These are phyloP conservation scores for Aaosphaeria arxii DNA, from an alignment of 2,329 filamentous ascomycete species.

Conservation along the genomic window DNA sequence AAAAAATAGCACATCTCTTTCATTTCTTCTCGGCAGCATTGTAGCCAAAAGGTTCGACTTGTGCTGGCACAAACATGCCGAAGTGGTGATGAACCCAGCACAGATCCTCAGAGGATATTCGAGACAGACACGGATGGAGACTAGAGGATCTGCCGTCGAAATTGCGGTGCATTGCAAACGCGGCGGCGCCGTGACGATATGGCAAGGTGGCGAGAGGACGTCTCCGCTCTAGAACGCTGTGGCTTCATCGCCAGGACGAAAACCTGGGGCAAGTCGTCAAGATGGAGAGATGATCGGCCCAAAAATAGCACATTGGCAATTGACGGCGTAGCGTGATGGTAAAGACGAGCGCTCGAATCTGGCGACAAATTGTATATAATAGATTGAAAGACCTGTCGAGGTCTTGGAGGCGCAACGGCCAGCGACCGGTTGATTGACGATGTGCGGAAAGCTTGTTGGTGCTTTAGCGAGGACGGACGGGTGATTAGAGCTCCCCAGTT, in stretches of 20 bases:
- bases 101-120: background rate
- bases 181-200: background rate
- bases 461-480: slow-evolving; percentile 18
- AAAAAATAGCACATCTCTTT: background rate
- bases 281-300: slow-evolving; percentile 7
- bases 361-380: slow-evolving; percentile 26
- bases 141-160: background rate
- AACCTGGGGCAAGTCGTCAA: slow-evolving; percentile 11
- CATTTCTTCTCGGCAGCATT: background rate
- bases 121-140: background rate
- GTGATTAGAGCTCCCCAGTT: slow-evolving; percentile 15
- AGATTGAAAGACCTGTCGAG: slow-evolving; percentile 31
- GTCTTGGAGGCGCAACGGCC: slow-evolving; percentile 13
- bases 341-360: slow-evolving; percentile 5
- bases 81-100: background rate
- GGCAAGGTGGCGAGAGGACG: background rate
- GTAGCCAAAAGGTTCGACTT: background rate
- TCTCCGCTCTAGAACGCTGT: slow-evolving; percentile 25
- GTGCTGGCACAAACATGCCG: background rate
- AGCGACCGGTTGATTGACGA: slow-evolving; percentile 22
- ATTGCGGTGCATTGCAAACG: background rate
- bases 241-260: background rate
- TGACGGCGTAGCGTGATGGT: slow-evolving; percentile 13
- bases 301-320: slow-evolving; percentile 23
- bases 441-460: slow-evolving; percentile 13